These are phyloP conservation scores for Margaritispora aquatica DNA, from an alignment of 495 filamentous ascomycete genomes.

Conservation along the genomic window DNA sequence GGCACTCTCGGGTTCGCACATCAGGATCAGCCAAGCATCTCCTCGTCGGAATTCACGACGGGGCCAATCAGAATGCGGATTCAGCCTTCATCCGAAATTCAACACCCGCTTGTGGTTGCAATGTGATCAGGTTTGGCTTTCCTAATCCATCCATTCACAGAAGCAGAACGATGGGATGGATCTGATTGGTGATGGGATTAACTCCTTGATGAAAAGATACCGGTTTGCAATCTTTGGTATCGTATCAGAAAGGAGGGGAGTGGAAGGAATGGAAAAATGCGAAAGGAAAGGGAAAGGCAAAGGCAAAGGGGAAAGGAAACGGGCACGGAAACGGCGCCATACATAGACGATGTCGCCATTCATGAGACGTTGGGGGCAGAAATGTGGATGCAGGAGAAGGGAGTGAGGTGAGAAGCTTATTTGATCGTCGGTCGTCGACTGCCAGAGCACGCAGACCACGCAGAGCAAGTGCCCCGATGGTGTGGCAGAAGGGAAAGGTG, in stretches of 20 bases:
- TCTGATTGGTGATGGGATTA: too few relatives aligned
- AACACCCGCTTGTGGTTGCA: background rate
- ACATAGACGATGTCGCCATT: background rate
- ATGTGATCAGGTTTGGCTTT: too few relatives aligned
- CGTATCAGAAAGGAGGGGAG: too few relatives aligned
- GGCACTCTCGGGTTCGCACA: background rate
- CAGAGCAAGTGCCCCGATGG: background rate
- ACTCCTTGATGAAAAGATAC: too few relatives aligned
- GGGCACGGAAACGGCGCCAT: background rate
- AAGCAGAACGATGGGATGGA: too few relatives aligned
- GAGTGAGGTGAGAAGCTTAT: background rate
- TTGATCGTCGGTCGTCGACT: background rate
- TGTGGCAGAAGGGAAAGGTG: background rate
- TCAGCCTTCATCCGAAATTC: background rate
- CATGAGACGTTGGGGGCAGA: background rate
- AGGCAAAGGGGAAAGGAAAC: background rate
- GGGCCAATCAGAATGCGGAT: background rate
- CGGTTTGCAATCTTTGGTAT: too few relatives aligned
- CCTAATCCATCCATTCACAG: too few relatives aligned
- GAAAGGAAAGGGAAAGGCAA: too few relatives aligned
- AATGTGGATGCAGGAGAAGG: background rate
- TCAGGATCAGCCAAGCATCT: background rate
- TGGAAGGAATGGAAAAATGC: too few relatives aligned
- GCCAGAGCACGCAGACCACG: too few relatives aligned
- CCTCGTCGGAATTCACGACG: background rate